These are phyloP conservation scores for Isoetes engelmannii DNA, from an alignment of 83 land plant species.

Conservation along the genomic window DNA sequence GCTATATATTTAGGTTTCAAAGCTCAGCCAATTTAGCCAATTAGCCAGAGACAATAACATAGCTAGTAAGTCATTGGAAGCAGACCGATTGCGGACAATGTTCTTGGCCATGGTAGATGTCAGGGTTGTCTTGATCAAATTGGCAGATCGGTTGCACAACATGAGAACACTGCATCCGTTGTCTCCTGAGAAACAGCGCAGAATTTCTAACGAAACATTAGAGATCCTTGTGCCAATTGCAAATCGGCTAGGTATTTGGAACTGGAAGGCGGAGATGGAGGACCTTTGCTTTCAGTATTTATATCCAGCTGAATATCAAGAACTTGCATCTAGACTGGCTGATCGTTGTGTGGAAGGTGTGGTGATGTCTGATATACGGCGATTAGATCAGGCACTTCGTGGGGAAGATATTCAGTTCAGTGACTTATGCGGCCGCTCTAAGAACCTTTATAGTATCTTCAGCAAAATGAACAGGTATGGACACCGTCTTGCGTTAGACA, in stretches of 20 bases:
- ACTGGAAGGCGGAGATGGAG: constrained; percentile 92
- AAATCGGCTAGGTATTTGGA: constrained; percentile 78
- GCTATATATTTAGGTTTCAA: constrained; percentile 53
- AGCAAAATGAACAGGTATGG: constrained; percentile 77
- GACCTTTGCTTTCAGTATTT: constrained; percentile 83
- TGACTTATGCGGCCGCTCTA: constrained; percentile 70
- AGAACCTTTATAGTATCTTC: constrained; percentile 85
- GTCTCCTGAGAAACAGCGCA: constrained; percentile 53
- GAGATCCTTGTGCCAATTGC: constrained; percentile 90
- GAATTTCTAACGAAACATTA: constrained; percentile 90
- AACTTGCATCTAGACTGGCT: constrained; percentile 55
- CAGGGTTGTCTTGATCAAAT: constrained; percentile 83
- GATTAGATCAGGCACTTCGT: constrained; percentile 55
- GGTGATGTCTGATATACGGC: constrained; percentile 60
- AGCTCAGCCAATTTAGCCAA: constrained; percentile 86
- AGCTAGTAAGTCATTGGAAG: constrained; percentile 65
- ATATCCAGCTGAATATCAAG: constrained; percentile 46
- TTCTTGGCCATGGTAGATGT: constrained; percentile 93
- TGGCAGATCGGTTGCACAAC: constrained; percentile 95
- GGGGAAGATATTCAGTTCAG: constrained; percentile 46
- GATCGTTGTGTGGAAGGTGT: constrained; percentile 58
- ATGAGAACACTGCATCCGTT: constrained; percentile 88
- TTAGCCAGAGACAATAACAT: constrained; percentile 88
- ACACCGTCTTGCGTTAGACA: background rate
- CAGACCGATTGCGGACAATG: constrained; percentile 91